Conservation (phyloP, 768 basidiomycete genomes). For the Hypholoma sublateritium region DNA sequence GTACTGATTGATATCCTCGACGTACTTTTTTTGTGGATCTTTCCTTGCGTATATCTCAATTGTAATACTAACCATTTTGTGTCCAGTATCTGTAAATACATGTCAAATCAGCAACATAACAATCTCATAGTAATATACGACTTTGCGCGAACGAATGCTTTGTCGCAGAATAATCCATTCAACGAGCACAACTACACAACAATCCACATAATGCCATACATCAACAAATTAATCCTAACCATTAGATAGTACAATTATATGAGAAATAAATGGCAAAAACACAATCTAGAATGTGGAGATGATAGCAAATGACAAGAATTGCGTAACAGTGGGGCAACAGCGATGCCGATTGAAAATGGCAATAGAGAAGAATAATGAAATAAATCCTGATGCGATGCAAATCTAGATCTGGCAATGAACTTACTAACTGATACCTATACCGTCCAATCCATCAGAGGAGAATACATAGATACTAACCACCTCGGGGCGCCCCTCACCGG, state of each 20-base stretch:
- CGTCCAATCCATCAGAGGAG: neutral
- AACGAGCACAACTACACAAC: neutral
- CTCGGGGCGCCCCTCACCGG: slow-evolving; percentile 6
- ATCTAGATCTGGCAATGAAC: neutral
- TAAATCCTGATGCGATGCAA: neutral
- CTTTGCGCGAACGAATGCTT: too few relatives aligned
- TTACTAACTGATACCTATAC: neutral
- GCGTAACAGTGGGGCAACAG: neutral
- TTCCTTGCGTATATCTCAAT: neutral
- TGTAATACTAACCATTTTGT: too few relatives aligned
- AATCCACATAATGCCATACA: neutral
- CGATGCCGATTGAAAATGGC: neutral
- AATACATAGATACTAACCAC: neutral
- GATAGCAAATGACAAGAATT: neutral
- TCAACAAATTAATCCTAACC: neutral
- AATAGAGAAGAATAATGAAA: neutral
- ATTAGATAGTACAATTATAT: slow-evolving; percentile 1
- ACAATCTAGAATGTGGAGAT: neutral
- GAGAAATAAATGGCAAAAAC: neutral
- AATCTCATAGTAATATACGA: too few relatives aligned
- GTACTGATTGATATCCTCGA: neutral
- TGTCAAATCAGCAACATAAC: too few relatives aligned
- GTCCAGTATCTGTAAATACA: too few relatives aligned
- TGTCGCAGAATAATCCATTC: neutral
- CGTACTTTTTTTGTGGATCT: slow-evolving; percentile 1